Evolutionary conservation across 2,329 filamentous ascomycete species (phyloP), one percentile per base, ranked within the genome.

Genomic region (Penicillium sp.): DNA sequence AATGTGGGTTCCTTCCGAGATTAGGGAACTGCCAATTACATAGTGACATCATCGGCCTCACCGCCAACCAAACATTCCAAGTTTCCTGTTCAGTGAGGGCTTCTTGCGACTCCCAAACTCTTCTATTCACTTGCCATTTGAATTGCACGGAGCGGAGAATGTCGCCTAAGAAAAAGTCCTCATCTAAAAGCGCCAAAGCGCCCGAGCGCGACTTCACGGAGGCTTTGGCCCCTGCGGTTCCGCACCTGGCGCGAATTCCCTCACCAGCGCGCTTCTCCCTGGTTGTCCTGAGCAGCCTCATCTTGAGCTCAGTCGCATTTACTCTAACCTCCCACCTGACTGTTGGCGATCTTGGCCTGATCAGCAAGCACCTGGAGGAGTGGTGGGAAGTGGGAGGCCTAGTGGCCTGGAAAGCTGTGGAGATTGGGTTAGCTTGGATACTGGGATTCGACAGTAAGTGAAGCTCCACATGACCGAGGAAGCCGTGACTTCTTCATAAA

Each of bases 371-470:
- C 55, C 75, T 86, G 59, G 85, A 88, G 50, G 82, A 83, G 52
- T 85, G 85, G 80, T 75, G 77, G 69, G 86, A 91, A 70, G 81
- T 91, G 27, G 79, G 74, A 6, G 78, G 75, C 16, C 69, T 85
- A 60, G 69, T 87, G 51, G 80, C 66, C 11, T 84, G 80, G 79
- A 82, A 90, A 84, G 72, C 75, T 16, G 73, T 86, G 47, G 88
- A 92, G 72, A 80, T 96, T 53, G 85, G 80, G 25, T 69, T 93
- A 47, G 88, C 85, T 47, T 96, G 92, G 91, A 84, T 84, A 66
- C 80, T 86, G 44, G 82, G 87, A 61, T 90, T 89, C 71, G 91
- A 96, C 73, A 72, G 78, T 80, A 61, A 59, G 73, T 63, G 31
- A 21, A 46, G 3, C n/a, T 19, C 7, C n/a, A 42, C 13, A 44